These are phyloP conservation scores for Saksenaea oblongispora DNA, from an alignment of 371 early-diverging fungal genomes.

Conservation along the genomic window DNA sequence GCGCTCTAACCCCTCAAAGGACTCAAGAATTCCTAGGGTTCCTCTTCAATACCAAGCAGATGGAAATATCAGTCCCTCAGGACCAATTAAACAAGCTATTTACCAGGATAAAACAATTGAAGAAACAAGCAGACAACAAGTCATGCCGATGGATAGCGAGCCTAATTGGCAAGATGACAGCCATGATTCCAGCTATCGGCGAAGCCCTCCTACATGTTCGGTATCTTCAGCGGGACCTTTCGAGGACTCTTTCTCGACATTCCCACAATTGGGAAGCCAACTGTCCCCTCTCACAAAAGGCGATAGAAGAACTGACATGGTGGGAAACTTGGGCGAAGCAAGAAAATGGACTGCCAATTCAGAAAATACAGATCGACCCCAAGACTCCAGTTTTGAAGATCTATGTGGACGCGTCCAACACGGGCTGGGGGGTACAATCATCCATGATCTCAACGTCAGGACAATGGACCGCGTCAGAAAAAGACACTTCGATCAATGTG, in stretches of 20 bases:
- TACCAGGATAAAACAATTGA: neutral
- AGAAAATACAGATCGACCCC: neutral
- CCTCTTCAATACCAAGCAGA: slow-evolving; percentile 12
- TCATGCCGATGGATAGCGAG: slow-evolving; percentile 18
- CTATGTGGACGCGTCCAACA: slow-evolving; percentile 10
- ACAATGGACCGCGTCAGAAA: slow-evolving; percentile 20
- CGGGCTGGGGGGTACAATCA: slow-evolving; percentile 14
- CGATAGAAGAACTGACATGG: slow-evolving; percentile 4
- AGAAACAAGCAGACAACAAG: neutral
- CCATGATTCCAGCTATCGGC: slow-evolving; percentile 17
- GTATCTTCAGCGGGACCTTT: slow-evolving; percentile 16
- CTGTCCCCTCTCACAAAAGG: neutral
- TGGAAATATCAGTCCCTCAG: slow-evolving; percentile 15
- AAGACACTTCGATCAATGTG: slow-evolving; percentile 20
- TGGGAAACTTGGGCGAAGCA: neutral
- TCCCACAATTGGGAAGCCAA: slow-evolving; percentile 9
- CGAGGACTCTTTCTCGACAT: neutral
- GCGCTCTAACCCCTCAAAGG: neutral
- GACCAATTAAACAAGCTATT: slow-evolving; percentile 9
- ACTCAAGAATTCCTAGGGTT: slow-evolving; percentile 18
- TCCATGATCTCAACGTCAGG: neutral
- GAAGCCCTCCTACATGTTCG: slow-evolving; percentile 18
- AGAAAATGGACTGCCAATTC: slow-evolving; percentile 15
- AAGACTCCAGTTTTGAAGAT: neutral
- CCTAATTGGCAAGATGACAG: slow-evolving; percentile 15